These are phyloP conservation scores for Tulasnella sp. DNA, from an alignment of 768 basidiomycete genomes.

Conservation along the genomic window DNA sequence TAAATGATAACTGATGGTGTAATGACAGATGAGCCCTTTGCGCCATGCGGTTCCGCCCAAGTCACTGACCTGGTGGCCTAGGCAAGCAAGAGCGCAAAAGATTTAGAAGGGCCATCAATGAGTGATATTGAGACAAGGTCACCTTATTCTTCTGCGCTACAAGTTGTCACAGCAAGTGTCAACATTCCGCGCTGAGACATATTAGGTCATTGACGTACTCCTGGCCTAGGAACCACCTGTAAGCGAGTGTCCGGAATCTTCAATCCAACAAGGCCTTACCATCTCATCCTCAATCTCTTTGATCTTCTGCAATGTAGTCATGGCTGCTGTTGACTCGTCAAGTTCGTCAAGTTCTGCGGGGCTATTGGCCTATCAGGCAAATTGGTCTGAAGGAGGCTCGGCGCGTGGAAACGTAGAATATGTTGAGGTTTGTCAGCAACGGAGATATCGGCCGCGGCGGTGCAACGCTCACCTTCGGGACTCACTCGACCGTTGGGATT, in stretches of 20 bases:
- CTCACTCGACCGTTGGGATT: background rate
- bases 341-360: background rate
- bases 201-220: conserved; percentile 40
- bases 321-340: conserved; percentile 25
- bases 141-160: conserved; percentile 88
- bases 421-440: background rate
- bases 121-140: background rate
- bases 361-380: background rate
- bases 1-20: conserved; percentile 67
- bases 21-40: conserved; percentile 21
- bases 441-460: background rate
- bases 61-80: conserved; percentile 18
- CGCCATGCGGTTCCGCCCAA: background rate
- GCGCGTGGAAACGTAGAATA: background rate
- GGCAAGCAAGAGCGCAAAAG: background rate
- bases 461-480: background rate
- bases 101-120: background rate
- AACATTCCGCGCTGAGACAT: conserved; percentile 5
- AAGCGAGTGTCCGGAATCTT: background rate
- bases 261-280: conserved; percentile 37
- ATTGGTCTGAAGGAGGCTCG: background rate
- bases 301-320: conserved; percentile 88
- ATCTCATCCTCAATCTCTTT: conserved; percentile 98
- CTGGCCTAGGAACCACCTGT: conserved; percentile 43
- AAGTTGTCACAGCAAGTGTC: conserved; percentile 5